These are phyloP conservation scores for Suillus weaverae DNA, from an alignment of 768 basidiomycete genomes.

Conservation along the genomic window DNA sequence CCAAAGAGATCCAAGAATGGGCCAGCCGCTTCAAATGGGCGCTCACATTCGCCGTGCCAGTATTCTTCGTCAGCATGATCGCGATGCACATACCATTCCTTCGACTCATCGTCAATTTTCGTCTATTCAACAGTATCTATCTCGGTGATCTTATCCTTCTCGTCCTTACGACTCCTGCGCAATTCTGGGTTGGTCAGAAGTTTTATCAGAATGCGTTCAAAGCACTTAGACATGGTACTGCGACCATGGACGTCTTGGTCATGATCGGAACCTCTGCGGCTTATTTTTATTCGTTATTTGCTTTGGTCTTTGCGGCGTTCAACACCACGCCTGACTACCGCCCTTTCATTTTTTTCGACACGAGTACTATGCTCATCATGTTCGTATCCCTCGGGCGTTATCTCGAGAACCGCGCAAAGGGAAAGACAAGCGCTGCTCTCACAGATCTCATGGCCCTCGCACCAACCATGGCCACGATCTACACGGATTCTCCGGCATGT, in stretches of 20 bases:
- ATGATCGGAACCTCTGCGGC: constrained; percentile 94
- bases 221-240: constrained; percentile 81
- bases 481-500: constrained; percentile 80
- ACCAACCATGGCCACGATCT: constrained; percentile 94
- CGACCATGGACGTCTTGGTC: constrained; percentile 98
- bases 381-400: constrained; percentile 95
- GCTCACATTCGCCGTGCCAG: constrained; percentile 82
- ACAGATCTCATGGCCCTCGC: constrained; percentile 95
- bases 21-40: constrained; percentile 71
- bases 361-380: constrained; percentile 97
- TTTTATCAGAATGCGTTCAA: constrained; percentile 93
- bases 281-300: constrained; percentile 82
- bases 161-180: constrained; percentile 83
- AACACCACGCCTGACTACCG: constrained; percentile 65
- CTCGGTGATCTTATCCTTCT: constrained; percentile 79
- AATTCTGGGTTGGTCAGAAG: constrained; percentile 85
- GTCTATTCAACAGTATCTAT: constrained; percentile 67
- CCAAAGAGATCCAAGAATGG: constrained; percentile 94
- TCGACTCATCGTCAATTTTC: constrained; percentile 47
- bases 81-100: constrained; percentile 66
- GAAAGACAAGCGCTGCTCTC: constrained; percentile 93
- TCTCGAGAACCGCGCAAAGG: constrained; percentile 96
- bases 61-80: constrained; percentile 91
- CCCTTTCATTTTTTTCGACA: constrained; percentile 95
- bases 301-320: constrained; percentile 65